Evolutionary conservation across 2,329 filamentous ascomycete species (phyloP), one percentile per base, ranked within the genome.

Genomic region (Dendryphion nanum): DNA sequence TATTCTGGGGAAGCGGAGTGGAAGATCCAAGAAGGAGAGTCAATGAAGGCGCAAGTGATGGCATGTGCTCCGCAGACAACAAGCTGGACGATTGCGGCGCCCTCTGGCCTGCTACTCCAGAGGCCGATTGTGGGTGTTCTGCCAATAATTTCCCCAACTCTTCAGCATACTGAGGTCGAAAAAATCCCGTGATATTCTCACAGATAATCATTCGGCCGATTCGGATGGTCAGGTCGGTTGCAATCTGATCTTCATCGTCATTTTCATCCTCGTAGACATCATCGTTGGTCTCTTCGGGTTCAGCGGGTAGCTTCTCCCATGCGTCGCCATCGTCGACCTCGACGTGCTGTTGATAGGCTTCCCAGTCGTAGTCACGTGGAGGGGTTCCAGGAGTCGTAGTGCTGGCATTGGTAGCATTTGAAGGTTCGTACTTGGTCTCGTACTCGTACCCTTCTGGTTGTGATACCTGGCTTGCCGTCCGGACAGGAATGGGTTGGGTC

Each of bases 181-280:
- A 64, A 37, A 64, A 63, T 26, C 61, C 62, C 42, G 60, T 63
- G 28, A 64, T 57, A 18, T 64, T 66, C 31, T 66, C 61, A 42
- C 60, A 64, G n/a, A 66, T 63, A 23, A 66, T 63, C 62, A 66
- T 64, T 38, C 61, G 55, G 17, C 62, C 62, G 32, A 64, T 64
- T 8, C 60, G 55, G 38, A 66, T 63, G 13, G 61, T 64, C 23
- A 64, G 53, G 50, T 66, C 62, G 2, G 59, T 63, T 18, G 59
- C 59, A 35, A 63, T 63, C 43, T 63, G 57, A 41, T 64, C 61
- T 43, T 64, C 62, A 31, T 66, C 62, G 30, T 66, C 62, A 17
- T 64, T 55, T 33, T 66, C 62, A 37, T 66, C 62, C 26, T 66
- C 60, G 33, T 59, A 64, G 18, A 64, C 61, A 47, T 64, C 62